Evolutionary conservation across 2,329 filamentous ascomycete species (phyloP).

Genomic region (Pseudonectria foliicola): DNA sequence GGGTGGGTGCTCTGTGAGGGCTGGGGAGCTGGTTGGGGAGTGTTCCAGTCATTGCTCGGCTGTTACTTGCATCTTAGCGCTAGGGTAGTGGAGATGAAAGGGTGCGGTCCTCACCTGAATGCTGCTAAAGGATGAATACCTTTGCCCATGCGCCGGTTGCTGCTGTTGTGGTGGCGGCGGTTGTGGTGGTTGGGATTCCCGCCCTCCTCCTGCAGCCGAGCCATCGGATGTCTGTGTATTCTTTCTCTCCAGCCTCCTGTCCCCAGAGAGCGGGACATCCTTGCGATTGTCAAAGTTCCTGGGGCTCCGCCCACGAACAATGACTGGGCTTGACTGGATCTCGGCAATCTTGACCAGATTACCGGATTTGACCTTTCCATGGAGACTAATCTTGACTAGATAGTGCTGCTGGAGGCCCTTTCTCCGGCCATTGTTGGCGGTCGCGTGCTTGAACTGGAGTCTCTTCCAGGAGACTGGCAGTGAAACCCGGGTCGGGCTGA

Average conservation of each 20-base stretch:
- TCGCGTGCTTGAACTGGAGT: slow-evolving; percentile 91
- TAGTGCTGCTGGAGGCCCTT: slow-evolving; percentile 97
- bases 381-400: slow-evolving; percentile 74
- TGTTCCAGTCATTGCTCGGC: slow-evolving; percentile 39
- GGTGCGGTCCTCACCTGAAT: slow-evolving; percentile 32
- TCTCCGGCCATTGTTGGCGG: slow-evolving; percentile 87
- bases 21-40: slow-evolving; percentile 31
- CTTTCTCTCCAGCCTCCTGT: slow-evolving; percentile 41
- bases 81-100: too few relatives aligned
- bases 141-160: slow-evolving; percentile 21
- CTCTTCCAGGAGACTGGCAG: slow-evolving; percentile 90
- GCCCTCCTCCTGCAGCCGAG: too few relatives aligned
- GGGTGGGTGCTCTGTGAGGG: slow-evolving; percentile 37
- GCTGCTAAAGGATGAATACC: slow-evolving; percentile 27
- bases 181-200: too few relatives aligned
- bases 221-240: slow-evolving; percentile 31
- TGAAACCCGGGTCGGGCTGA: slow-evolving; percentile 71
- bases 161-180: slow-evolving; percentile 29
- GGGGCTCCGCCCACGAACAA: slow-evolving; percentile 86
- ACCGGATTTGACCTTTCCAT: slow-evolving; percentile 63
- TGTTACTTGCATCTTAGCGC: slow-evolving; percentile 7
- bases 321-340: slow-evolving; percentile 85
- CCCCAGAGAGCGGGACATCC: slow-evolving; percentile 65
- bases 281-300: slow-evolving; percentile 90
- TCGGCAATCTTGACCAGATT: slow-evolving; percentile 72